Conservation (phyloP, 768 basidiomycete genomes). For the Thelephora ganbajun region DNA sequence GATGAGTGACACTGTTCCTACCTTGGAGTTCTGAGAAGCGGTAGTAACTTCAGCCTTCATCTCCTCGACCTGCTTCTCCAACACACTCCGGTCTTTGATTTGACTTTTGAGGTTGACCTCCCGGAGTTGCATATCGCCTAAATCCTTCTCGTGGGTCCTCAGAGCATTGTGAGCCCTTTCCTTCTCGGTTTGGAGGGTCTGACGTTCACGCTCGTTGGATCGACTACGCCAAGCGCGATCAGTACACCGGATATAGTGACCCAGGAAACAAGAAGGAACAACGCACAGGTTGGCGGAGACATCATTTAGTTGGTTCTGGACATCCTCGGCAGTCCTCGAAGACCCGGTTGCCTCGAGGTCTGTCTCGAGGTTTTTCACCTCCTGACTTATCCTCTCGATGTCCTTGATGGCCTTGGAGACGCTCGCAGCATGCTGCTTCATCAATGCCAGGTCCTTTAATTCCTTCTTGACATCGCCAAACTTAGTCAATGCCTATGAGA, state of each 20-base stretch:
- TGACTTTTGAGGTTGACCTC: conserved; percentile 43
- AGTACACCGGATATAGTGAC: not conserved
- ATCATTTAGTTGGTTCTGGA: conserved; percentile 62
- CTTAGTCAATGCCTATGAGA: conserved; percentile 33
- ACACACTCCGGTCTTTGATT: conserved; percentile 40
- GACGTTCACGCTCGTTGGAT: conserved; percentile 49
- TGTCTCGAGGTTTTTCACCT: conserved; percentile 49
- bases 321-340: conserved; percentile 71
- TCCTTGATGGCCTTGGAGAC: conserved; percentile 49
- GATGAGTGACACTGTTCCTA: conserved; percentile 10
- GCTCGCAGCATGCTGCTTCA: conserved; percentile 49
- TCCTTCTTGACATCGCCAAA: conserved; percentile 42
- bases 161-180: conserved; percentile 43
- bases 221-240: conserved; percentile 29
- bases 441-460: conserved; percentile 38
- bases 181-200: conserved; percentile 39
- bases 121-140: conserved; percentile 49
- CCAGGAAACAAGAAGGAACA: not conserved
- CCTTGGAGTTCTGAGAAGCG: conserved; percentile 36
- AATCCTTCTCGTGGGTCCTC: conserved; percentile 41
- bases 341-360: conserved; percentile 63
- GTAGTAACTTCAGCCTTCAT: conserved; percentile 44
- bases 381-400: conserved; percentile 41
- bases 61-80: conserved; percentile 40
- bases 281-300: conserved; percentile 50